These are phyloP conservation scores for Mycothermus thermophilus DNA, from an alignment of 495 filamentous ascomycete species.

Conservation along the genomic window DNA sequence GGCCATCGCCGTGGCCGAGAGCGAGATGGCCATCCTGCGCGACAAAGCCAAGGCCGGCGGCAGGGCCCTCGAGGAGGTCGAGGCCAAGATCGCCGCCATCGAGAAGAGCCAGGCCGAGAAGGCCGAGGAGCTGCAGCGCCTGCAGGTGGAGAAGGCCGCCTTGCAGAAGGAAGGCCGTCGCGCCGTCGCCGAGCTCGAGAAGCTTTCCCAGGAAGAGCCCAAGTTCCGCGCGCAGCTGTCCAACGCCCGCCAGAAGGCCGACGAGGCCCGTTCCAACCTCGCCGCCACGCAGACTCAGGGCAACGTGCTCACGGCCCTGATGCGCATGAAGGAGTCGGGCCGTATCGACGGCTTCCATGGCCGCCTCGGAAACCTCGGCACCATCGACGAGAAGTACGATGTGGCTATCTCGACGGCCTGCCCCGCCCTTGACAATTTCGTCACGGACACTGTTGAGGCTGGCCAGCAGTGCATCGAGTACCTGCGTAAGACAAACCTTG, in stretches of 20 bases:
- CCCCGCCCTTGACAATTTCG: slow-evolving; percentile 79
- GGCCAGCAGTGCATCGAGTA: slow-evolving; percentile 97
- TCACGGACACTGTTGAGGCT: slow-evolving; percentile 86
- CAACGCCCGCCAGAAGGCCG: slow-evolving; percentile 78
- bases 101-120: slow-evolving; percentile 57
- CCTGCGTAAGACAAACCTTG: slow-evolving; percentile 90
- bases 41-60: slow-evolving; percentile 80
- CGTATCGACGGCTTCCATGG: slow-evolving; percentile 95
- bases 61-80: slow-evolving; percentile 68
- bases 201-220: slow-evolving; percentile 62
- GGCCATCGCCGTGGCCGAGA: slow-evolving; percentile 82
- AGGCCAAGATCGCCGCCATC: slow-evolving; percentile 60
- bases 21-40: slow-evolving; percentile 78
- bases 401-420: slow-evolving; percentile 96
- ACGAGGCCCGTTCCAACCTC: slow-evolving; percentile 82
- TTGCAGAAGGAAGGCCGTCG: slow-evolving; percentile 62
- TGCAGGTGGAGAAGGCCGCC: slow-evolving; percentile 52
- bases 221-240: slow-evolving; percentile 69
- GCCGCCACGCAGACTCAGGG: slow-evolving; percentile 83
- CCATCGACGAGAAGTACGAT: slow-evolving; percentile 88
- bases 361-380: slow-evolving; percentile 86
- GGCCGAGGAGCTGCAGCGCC: slow-evolving; percentile 58
- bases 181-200: slow-evolving; percentile 54
- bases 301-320: slow-evolving; percentile 78
- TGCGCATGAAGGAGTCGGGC: slow-evolving; percentile 90